phyloP scores from a whole-genome alignment of 2,329 filamentous ascomycete genomes.

The Endothia cerciana region DNA sequence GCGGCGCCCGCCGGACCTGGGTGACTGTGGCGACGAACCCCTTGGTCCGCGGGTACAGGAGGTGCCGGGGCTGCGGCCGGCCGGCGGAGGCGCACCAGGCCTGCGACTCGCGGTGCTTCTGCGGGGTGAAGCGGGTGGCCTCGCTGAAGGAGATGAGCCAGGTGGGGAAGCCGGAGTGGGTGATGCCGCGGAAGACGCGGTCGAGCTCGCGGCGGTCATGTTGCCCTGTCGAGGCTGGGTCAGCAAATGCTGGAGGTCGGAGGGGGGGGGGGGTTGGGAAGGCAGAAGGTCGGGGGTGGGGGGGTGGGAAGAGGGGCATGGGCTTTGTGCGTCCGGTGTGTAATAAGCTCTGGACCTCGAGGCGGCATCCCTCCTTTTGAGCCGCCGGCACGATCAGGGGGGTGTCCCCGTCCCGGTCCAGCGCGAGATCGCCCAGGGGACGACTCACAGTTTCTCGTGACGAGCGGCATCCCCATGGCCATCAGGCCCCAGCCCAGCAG shows the following conservation, averaged over 20 bases:
- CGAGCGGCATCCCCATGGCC: slow-evolving; percentile 68
- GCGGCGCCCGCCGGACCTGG: slow-evolving; percentile 53
- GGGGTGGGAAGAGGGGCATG: too few species aligned
- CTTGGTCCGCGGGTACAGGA: slow-evolving; percentile 63
- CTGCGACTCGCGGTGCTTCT: slow-evolving; percentile 55
- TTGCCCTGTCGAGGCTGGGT: slow-evolving; percentile 20
- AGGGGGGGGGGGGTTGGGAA: too few species aligned
- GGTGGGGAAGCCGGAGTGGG: slow-evolving; percentile 56
- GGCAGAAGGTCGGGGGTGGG: too few species aligned
- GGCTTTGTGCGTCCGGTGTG: too few species aligned
- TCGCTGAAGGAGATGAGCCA: slow-evolving; percentile 70
- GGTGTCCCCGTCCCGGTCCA: too few species aligned
- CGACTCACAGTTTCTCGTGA: slow-evolving; percentile 58
- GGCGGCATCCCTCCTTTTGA: too few species aligned
- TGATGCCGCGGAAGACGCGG: slow-evolving; percentile 59
- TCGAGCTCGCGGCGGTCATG: slow-evolving; percentile 58
- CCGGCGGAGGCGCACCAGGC: slow-evolving; percentile 56
- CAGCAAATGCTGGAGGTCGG: not conserved
- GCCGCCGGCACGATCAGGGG: too few species aligned
- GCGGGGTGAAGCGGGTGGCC: slow-evolving; percentile 60
- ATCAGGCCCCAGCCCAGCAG: slow-evolving; percentile 67
- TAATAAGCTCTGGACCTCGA: too few species aligned
- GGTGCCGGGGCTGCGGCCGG: slow-evolving; percentile 57
- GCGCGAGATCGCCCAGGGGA: too few species aligned
- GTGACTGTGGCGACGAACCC: slow-evolving; percentile 64